Conservation (phyloP, 2,329 filamentous ascomycete genomes). For the Arthrobotrys entomopaga region DNA sequence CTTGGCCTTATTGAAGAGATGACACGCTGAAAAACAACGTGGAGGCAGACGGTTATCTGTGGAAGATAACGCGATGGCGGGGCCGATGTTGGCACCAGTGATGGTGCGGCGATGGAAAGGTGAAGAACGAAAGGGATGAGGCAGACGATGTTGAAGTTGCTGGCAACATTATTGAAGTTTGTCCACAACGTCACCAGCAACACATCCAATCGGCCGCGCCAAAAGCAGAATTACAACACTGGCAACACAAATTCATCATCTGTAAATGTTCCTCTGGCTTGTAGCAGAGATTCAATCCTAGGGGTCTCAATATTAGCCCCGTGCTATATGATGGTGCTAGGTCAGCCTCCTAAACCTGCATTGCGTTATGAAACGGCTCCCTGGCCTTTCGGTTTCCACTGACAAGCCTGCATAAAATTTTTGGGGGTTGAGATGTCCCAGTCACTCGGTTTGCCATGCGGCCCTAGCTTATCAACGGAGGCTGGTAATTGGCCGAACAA, state of each 20-base stretch:
- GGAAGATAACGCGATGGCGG: neutral
- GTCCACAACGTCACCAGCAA: conserved; percentile 23
- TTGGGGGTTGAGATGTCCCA: neutral
- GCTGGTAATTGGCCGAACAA: conserved; percentile 20
- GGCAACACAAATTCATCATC: neutral
- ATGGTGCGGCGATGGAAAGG: neutral
- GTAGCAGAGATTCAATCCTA: no score
- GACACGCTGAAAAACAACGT: neutral
- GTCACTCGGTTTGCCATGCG: neutral
- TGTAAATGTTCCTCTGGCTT: no score
- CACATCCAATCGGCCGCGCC: neutral
- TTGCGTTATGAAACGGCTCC: no score
- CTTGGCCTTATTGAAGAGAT: conserved; percentile 2
- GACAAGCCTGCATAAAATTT: no score
- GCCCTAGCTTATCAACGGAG: neutral
- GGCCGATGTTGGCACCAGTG: neutral
- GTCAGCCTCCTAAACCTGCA: neutral
- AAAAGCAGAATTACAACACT: conserved; percentile 5
- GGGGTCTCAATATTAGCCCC: neutral
- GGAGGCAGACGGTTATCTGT: neutral
- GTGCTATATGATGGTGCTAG: no score
- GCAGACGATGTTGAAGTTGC: conserved; percentile 25
- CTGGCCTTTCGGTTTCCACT: no score
- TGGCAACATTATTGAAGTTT: conserved; percentile 23
- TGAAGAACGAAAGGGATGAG: conserved; percentile 28